Evolutionary conservation across 148 eudicot species (phyloP).

Genomic region (Camellia sinensis): DNA sequence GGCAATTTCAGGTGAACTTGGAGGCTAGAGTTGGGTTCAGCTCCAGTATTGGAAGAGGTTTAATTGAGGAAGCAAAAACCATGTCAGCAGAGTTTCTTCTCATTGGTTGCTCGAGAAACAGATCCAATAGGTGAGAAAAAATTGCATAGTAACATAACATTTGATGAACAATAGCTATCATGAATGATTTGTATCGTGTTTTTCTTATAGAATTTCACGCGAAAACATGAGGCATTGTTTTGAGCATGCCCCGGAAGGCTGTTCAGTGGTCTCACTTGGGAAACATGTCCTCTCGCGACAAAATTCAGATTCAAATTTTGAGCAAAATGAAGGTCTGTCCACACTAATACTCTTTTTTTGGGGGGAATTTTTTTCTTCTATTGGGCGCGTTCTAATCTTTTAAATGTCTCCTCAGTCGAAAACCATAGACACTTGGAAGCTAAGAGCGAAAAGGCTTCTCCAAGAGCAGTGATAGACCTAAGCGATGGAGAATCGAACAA

Average conservation of each 20-base stretch:
- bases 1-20: slow-evolving; percentile 51
- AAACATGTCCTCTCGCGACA: slow-evolving; percentile 14
- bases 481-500: slow-evolving; percentile 38
- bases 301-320: slow-evolving; percentile 15
- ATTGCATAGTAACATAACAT: neutral
- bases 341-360: neutral
- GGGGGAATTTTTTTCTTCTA: neutral
- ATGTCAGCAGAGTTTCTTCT: slow-evolving; percentile 54
- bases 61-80: slow-evolving; percentile 56
- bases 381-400: neutral
- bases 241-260: slow-evolving; percentile 57
- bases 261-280: slow-evolving; percentile 63
- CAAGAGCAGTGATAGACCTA: slow-evolving; percentile 53
- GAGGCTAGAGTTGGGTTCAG: slow-evolving; percentile 76
- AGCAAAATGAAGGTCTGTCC: slow-evolving; percentile 20
- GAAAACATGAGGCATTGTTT: slow-evolving; percentile 44
- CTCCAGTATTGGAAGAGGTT: slow-evolving; percentile 50
- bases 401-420: slow-evolving; percentile 18
- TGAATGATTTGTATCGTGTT: neutral
- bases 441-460: slow-evolving; percentile 45
- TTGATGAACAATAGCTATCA: neutral
- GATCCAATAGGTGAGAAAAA: slow-evolving; percentile 35
- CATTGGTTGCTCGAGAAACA: slow-evolving; percentile 40
- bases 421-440: neutral
- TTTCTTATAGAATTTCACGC: slow-evolving; percentile 15